A percentile compares a stretch with the other conserved stretches of the same genome.
phyloP scores from a whole-genome alignment of 139 green algal species.

The Penium margaritaceum region DNA sequence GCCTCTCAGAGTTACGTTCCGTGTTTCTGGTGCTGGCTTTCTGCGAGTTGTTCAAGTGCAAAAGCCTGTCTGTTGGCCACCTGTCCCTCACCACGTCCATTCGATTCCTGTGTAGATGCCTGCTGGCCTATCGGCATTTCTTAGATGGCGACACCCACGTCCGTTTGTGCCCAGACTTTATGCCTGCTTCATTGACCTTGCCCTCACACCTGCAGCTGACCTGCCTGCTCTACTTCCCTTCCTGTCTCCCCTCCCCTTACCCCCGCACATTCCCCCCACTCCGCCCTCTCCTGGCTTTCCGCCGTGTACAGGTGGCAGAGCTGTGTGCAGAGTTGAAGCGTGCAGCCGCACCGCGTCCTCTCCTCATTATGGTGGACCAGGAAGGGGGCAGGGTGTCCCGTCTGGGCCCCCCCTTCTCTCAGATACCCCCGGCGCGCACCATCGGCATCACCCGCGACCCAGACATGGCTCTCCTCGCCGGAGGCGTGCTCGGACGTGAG shows the following conservation, averaged over 20 bases:
- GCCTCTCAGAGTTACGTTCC: neutral
- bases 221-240: too few species aligned
- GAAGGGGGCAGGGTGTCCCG: slow-evolving; percentile 43
- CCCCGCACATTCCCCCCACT: too few species aligned
- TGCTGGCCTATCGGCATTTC: too few species aligned
- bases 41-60: too few species aligned
- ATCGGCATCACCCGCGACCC: slow-evolving; percentile 19
- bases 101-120: too few species aligned
- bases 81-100: too few species aligned
- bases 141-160: too few species aligned
- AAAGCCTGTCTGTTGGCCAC: too few species aligned
- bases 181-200: too few species aligned
- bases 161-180: too few species aligned
- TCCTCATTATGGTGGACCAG: slow-evolving; percentile 49
- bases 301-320: slow-evolving; percentile 38
- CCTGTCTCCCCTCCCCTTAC: too few species aligned
- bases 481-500: slow-evolving; percentile 44
- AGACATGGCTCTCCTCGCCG: slow-evolving; percentile 1
- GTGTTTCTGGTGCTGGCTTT: too few species aligned
- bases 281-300: neutral
- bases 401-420: slow-evolving; percentile 46
- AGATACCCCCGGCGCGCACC: slow-evolving; percentile 32
- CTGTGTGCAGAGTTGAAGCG: slow-evolving; percentile 47
- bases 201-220: neutral
- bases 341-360: slow-evolving; percentile 13